phyloP scores from a whole-genome alignment of 2,329 filamentous ascomycete species.

The Ceratocystis smalleyi region DNA sequence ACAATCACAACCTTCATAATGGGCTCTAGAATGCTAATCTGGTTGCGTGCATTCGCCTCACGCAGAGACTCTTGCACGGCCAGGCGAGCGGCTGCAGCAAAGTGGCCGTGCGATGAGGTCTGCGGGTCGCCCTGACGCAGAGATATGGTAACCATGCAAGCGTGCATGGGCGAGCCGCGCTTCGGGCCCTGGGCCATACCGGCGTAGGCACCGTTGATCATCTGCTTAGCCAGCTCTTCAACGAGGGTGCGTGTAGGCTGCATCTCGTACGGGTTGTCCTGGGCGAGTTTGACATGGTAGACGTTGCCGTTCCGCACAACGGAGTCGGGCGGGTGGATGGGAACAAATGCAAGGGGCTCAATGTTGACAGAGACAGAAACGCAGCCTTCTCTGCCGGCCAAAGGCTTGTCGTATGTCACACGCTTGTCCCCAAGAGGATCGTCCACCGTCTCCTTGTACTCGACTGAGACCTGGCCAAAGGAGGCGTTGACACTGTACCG shows the following conservation, averaged over 20 bases:
- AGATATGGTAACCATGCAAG: constrained; percentile 52
- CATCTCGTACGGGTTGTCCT: constrained; percentile 3
- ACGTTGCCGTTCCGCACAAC: constrained; percentile 55
- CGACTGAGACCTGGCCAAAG: constrained; percentile 87
- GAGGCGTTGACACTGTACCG: constrained; percentile 66
- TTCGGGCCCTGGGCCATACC: constrained; percentile 74
- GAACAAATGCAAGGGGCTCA: constrained; percentile 37
- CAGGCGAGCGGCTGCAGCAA: constrained; percentile 44
- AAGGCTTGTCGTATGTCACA: constrained; percentile 57
- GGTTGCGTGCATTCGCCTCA: constrained; percentile 35
- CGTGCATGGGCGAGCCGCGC: constrained; percentile 65
- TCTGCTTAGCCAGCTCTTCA: constrained; percentile 38
- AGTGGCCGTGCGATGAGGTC: constrained; percentile 51
- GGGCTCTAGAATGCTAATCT: constrained; percentile 67
- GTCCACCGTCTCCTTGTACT: constrained; percentile 74
- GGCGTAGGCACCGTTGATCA: constrained; percentile 68
- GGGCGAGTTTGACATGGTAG: constrained; percentile 30
- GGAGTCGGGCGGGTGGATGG: constrained; percentile 27
- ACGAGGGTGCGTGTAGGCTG: constrained; percentile 13
- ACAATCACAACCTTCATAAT: constrained; percentile 83
- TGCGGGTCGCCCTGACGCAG: constrained; percentile 40
- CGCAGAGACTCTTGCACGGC: constrained; percentile 57
- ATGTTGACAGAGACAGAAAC: constrained; percentile 58
- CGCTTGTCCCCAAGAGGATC: constrained; percentile 40
- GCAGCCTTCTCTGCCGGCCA: constrained; percentile 65